phyloP scores from a whole-genome alignment of 2,329 filamentous ascomycete genomes.

The Sporothrix dimorphospora region DNA sequence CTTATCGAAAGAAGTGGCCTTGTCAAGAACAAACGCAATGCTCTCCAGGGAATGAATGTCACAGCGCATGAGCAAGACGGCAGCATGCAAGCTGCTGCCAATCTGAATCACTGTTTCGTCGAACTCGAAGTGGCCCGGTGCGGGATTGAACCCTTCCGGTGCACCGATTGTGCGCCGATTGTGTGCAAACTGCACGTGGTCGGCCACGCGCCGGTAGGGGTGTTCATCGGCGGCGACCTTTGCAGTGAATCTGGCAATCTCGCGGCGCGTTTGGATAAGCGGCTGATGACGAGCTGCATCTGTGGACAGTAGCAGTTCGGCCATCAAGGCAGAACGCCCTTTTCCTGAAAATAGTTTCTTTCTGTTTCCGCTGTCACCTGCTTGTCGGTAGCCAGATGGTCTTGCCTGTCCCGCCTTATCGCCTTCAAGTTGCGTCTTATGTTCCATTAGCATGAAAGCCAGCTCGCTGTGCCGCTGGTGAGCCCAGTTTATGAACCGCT shows the following conservation, averaged over 20 bases:
- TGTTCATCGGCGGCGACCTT: conserved; percentile 47
- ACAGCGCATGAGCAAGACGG: conserved; percentile 51
- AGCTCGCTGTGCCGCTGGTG: conserved; percentile 47
- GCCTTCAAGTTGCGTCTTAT: conserved; percentile 38
- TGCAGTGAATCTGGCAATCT: not conserved
- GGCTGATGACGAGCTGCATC: not conserved
- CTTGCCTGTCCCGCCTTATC: not conserved
- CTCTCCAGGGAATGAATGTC: conserved; percentile 51
- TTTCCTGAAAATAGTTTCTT: conserved; percentile 9
- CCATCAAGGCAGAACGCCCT: not conserved
- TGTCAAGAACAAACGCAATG: conserved; percentile 29
- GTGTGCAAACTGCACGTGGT: conserved; percentile 49
- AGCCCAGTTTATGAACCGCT: conserved; percentile 59
- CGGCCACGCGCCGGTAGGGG: conserved; percentile 51
- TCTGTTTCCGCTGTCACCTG: not conserved
- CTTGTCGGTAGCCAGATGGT: not conserved
- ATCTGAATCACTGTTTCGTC: conserved; percentile 45
- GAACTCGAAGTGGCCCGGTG: conserved; percentile 40
- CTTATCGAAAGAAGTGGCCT: not conserved
- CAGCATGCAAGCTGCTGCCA: conserved; percentile 47
- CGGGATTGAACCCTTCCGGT: not conserved
- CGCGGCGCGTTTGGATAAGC: not conserved
- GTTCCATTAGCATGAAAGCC: conserved; percentile 35
- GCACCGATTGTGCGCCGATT: conserved; percentile 33
- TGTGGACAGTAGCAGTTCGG: not conserved